Evolutionary conservation across 495 filamentous ascomycete species (phyloP).

Genomic region (Daldinia bambusicola): DNA sequence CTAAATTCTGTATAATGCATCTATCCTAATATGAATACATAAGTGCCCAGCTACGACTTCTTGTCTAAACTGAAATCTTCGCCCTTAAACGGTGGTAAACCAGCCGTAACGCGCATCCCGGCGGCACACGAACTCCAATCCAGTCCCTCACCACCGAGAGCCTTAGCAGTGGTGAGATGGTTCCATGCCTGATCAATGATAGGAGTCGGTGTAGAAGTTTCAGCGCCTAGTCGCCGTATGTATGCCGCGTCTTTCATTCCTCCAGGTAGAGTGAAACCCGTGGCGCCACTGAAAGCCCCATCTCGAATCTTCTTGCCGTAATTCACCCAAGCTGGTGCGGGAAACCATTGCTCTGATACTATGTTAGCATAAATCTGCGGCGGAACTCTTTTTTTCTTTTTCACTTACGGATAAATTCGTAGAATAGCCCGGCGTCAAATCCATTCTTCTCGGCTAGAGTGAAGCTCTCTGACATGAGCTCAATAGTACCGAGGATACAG

Average conservation of each 20-base stretch:
- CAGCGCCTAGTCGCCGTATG: slow-evolving; percentile 19
- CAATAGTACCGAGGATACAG: slow-evolving; percentile 23
- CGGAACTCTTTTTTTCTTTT: background rate
- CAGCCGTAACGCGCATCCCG: slow-evolving; percentile 23
- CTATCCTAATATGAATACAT: too few relatives aligned
- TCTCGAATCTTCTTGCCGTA: background rate
- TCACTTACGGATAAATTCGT: background rate
- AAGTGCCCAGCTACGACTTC: background rate
- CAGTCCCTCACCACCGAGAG: slow-evolving; percentile 14
- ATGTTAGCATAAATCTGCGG: background rate
- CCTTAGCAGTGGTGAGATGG: slow-evolving; percentile 16
- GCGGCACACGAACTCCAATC: slow-evolving; percentile 26
- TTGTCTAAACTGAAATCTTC: slow-evolving; percentile 10
- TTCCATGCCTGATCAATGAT: slow-evolving; percentile 22
- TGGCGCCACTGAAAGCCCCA: background rate
- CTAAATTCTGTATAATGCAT: background rate
- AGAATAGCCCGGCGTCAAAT: slow-evolving; percentile 11
- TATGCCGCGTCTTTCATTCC: slow-evolving; percentile 25
- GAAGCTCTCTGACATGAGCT: slow-evolving; percentile 23
- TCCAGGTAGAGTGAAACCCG: slow-evolving; percentile 5
- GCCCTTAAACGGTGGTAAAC: slow-evolving; percentile 19
- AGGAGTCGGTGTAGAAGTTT: slow-evolving; percentile 24
- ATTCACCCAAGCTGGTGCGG: background rate
- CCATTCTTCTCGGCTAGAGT: slow-evolving; percentile 21
- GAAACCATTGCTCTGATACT: background rate